These are phyloP conservation scores for Xylaria polymorpha DNA, from an alignment of 2,329 filamentous ascomycete species.

Conservation along the genomic window DNA sequence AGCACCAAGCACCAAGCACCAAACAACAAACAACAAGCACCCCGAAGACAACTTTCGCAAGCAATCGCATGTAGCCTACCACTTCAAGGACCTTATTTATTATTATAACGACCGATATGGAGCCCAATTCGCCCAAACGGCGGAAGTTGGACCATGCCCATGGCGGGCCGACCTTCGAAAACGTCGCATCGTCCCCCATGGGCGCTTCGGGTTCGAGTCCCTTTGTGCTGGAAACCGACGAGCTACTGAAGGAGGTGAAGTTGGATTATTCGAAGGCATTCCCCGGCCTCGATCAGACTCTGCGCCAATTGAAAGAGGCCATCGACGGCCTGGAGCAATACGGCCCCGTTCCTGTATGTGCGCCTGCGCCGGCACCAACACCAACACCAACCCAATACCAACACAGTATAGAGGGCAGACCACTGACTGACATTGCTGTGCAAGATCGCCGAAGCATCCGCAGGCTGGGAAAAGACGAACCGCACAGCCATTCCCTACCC, in stretches of 20 bases:
- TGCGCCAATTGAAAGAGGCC: conserved; percentile 64
- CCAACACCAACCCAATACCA: not conserved
- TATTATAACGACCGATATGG: conserved; percentile 52
- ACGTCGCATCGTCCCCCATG: conserved; percentile 55
- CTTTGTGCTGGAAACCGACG: conserved; percentile 69
- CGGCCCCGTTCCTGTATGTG: conserved; percentile 62
- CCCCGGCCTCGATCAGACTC: conserved; percentile 59
- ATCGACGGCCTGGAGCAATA: conserved; percentile 65
- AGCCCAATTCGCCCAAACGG: conserved; percentile 59
- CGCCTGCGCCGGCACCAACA: not conserved
- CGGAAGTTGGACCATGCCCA: conserved; percentile 60
- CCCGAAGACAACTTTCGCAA: not conserved
- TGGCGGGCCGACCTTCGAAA: conserved; percentile 54
- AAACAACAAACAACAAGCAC: conserved; percentile 14
- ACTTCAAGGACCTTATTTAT: not conserved
- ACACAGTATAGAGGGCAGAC: conserved; percentile 5
- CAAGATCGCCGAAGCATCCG: conserved; percentile 75
- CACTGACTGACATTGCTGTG: conserved; percentile 8
- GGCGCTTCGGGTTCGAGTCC: conserved; percentile 58
- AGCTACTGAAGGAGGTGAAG: conserved; percentile 66
- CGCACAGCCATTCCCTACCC: conserved; percentile 85
- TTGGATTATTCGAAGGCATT: conserved; percentile 64
- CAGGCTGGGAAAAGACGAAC: conserved; percentile 73
- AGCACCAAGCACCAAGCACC: conserved; percentile 10
- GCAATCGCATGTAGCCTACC: conserved; percentile 9